Base-by-base conservation (phyloP, 2,329 filamentous ascomycete genomes). In the Fusarium denticulatum region DNA sequence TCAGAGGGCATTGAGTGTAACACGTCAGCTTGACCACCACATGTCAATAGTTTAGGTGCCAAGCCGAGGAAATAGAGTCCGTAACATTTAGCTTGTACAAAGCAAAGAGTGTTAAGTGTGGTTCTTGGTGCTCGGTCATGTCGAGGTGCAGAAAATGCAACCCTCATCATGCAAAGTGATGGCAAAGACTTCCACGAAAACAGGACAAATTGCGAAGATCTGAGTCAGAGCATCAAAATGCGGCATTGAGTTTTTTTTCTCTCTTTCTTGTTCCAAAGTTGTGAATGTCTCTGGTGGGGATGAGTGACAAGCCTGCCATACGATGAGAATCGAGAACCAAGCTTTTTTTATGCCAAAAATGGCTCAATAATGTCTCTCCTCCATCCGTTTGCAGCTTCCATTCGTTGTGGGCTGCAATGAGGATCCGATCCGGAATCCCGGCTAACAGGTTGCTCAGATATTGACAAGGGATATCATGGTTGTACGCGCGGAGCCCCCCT, bases 301-400 rank as follows among this genome's bases (percentile, higher is more conserved):
- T 52, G 40, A 58, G 45, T 74, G 37, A 69, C 37, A 62, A 61
- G 62, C 71, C 36, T 72, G 30, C 32, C 45, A 68, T 56, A 34
- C 49, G 36, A 32, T 30, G 46, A 53, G 36, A 56, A 49, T 72
- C 26, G 22, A 63, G 58, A 57, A 58, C 72, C 68, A 74, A 73
- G 72, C 68, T 73, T 72, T 72, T 72, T 72, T 47, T 32, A 58
- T 59, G 58, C 71, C 49, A 72, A 69, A 72, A 71, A 60, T 59
- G 43, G 57, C 71, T 71, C 67, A 64, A 59, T 28, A 60, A 20
- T 65, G 59, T 65, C 52, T 60, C 40, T 49, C 40, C 67, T 57
- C 71, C 36, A 46, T 63, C 71, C 43, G 53, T 64, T 64, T 47
- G 46, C 62, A 66, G 66, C 46, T 39, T 52, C 58, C 53, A 61